Conservation (phyloP, 495 filamentous ascomycete species). For the Pseudevernia furfuracea region DNA sequence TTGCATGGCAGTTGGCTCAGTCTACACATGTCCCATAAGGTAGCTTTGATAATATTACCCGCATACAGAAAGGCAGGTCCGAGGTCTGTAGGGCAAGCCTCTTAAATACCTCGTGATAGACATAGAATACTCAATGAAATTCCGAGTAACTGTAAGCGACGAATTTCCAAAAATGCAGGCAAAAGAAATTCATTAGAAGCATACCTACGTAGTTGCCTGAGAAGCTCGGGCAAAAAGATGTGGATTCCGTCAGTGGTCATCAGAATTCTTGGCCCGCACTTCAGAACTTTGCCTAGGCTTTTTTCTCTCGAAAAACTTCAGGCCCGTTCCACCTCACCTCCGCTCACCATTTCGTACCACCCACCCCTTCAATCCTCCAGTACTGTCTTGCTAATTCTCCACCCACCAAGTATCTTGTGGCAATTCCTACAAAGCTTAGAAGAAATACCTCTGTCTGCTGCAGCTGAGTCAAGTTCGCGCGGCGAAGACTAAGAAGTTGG, state of each 20-base stretch:
- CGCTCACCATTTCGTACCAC: neutral
- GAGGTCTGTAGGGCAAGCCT: neutral
- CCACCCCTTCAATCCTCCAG: neutral
- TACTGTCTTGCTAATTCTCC: neutral
- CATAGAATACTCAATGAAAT: neutral
- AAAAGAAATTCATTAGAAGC: neutral
- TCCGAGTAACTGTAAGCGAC: neutral
- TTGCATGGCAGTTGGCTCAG: neutral
- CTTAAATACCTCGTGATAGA: neutral
- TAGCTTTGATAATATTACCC: neutral
- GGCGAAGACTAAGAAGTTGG: neutral
- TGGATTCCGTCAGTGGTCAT: conserved; percentile 11
- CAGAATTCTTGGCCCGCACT: conserved; percentile 7
- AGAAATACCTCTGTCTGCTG: neutral
- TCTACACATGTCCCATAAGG: neutral
- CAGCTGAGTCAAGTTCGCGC: conserved; percentile 1
- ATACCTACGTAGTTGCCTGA: neutral
- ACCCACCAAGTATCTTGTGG: neutral
- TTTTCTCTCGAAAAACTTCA: conserved; percentile 14
- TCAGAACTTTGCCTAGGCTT: conserved; percentile 17
- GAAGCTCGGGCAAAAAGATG: conserved; percentile 10
- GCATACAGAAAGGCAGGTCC: neutral
- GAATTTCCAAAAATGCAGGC: neutral
- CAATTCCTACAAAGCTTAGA: neutral
- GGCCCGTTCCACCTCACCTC: conserved; percentile 13